These are phyloP conservation scores for Botrytis tulipae DNA, from an alignment of 2,329 filamentous ascomycete species.

Conservation along the genomic window DNA sequence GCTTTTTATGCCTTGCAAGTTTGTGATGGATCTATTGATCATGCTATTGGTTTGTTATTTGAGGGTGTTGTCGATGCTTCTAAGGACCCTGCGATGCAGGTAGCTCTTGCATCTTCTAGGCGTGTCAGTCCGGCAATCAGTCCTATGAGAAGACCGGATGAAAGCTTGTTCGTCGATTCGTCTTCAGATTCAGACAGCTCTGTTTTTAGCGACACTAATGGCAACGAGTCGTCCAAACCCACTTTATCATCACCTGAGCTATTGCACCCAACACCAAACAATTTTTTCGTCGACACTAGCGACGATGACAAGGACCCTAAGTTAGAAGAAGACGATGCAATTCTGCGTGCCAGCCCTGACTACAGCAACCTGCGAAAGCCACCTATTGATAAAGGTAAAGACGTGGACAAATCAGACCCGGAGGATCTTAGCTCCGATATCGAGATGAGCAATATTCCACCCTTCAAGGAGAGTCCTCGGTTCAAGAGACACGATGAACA, in stretches of 20 bases:
- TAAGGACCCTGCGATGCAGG: background rate
- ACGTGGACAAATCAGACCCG: background rate
- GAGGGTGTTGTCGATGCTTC: constrained; percentile 2
- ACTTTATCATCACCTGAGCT: background rate
- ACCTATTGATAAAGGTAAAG: background rate
- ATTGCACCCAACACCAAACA: background rate
- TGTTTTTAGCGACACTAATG: background rate
- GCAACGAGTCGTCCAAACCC: background rate
- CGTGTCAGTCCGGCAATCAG: background rate
- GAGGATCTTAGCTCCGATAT: background rate
- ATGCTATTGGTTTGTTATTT: background rate
- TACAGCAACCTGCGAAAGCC: background rate
- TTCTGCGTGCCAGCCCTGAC: background rate
- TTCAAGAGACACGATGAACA: background rate
- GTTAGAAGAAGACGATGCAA: background rate
- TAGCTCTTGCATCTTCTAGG: background rate
- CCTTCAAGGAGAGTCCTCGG: background rate
- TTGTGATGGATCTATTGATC: background rate
- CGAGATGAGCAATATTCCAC: background rate
- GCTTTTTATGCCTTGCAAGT: constrained; percentile 3
- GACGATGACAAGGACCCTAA: background rate
- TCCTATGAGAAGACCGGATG: background rate
- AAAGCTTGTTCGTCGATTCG: background rate
- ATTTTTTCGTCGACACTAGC: background rate
- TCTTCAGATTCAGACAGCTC: background rate